Conservation (phyloP, 805 yeast genomes). For the Candida montana region DNA sequence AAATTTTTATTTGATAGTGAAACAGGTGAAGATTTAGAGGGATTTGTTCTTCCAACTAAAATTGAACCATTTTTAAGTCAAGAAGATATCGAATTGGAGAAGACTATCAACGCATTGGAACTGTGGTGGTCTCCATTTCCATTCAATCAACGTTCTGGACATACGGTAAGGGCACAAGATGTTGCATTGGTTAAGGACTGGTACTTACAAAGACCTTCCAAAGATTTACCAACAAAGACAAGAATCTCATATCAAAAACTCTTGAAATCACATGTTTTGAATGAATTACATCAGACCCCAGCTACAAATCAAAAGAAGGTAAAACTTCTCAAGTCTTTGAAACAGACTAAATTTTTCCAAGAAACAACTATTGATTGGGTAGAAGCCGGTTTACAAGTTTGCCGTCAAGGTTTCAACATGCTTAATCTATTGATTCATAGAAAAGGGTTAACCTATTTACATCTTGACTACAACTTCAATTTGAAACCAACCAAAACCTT, state of each 20-base stretch:
- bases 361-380: constrained; percentile 96
- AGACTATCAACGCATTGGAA: constrained; percentile 51
- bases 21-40: constrained; percentile 32
- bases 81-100: constrained; percentile 39
- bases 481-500: constrained; percentile 93
- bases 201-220: constrained; percentile 67
- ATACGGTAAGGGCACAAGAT: constrained; percentile 79
- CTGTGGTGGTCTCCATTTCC: constrained; percentile 85
- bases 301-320: constrained; percentile 44
- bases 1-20: constrained; percentile 22
- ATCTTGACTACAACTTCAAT: constrained; percentile 92
- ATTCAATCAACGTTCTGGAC: constrained; percentile 69
- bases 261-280: constrained; percentile 68
- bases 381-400: constrained; percentile 93
- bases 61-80: constrained; percentile 50
- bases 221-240: constrained; percentile 64
- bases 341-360: constrained; percentile 82
- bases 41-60: constrained; percentile 35
- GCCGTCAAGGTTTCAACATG: constrained; percentile 93
- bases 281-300: constrained; percentile 52
- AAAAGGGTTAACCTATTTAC: constrained; percentile 86
- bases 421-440: constrained; percentile 83
- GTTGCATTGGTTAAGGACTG: constrained; percentile 78
- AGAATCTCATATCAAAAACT: constrained; percentile 85
- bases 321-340: constrained; percentile 58